These are phyloP conservation scores for Polygonum aviculare DNA, from an alignment of 148 eudicot genomes.

Conservation along the genomic window DNA sequence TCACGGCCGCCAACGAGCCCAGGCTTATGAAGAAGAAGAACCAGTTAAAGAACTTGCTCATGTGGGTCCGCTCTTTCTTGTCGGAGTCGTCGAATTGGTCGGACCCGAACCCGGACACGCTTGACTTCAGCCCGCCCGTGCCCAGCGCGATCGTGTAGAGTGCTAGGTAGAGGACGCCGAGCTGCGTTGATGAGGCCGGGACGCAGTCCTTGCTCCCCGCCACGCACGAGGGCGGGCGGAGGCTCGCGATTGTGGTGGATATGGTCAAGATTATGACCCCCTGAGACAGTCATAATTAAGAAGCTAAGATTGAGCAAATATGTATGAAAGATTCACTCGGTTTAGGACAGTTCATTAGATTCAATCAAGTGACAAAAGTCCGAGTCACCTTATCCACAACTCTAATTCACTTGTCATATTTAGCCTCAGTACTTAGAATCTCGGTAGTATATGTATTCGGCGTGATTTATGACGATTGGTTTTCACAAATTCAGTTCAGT, in stretches of 20 bases:
- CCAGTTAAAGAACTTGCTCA: constrained; percentile 58
- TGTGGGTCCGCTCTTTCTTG: constrained; percentile 36
- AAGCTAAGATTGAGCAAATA: no score
- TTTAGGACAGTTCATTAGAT: neutral
- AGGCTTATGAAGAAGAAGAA: constrained; percentile 73
- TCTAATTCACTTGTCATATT: no score
- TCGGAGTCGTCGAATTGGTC: constrained; percentile 78
- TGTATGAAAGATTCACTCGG: no score
- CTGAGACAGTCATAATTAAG: constrained; percentile 16
- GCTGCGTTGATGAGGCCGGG: constrained; percentile 41
- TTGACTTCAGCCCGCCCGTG: constrained; percentile 84
- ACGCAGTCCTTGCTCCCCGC: constrained; percentile 32
- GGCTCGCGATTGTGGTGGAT: constrained; percentile 54
- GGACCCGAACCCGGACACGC: constrained; percentile 89
- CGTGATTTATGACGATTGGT: no score
- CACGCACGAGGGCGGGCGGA: constrained; percentile 55
- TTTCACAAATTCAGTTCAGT: no score
- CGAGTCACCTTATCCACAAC: no score
- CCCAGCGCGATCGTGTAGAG: constrained; percentile 85
- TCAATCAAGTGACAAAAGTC: no score
- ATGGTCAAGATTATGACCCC: constrained; percentile 70
- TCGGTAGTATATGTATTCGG: no score
- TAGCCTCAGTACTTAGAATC: no score
- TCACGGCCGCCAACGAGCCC: constrained; percentile 67
- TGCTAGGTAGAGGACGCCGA: constrained; percentile 48